Evolutionary conservation across 108 stramenopile genomes (phyloP), one percentile per base, ranked within the genome.

Genomic region (Chaetoceros tenuissimus): DNA sequence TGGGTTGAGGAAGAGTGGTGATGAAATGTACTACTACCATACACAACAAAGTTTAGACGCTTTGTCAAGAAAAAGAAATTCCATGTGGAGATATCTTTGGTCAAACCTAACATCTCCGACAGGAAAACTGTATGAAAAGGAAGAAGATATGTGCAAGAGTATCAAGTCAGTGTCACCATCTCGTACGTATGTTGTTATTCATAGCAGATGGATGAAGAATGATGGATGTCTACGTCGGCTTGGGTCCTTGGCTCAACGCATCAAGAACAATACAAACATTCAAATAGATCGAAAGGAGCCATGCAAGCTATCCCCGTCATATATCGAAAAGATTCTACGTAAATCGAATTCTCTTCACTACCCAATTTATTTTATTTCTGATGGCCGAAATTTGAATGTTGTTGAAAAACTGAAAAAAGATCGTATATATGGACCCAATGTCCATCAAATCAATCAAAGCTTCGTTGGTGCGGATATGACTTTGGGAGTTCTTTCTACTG

Each of bases 1-100:
- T 40, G 8, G 34, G 13, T 40, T 5, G 34, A 40, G 34, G 34
- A 5, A 40, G 34, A 40, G 13, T 40, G 34, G 34, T 5, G 34
- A 40, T 40, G 34, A 40, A 40, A 40, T 40, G 34, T 40, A 40
- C 34, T 40, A 40, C 34, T 40, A 40, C 13, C 34, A 40, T 40
- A 40, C 34, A 13, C 5, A 5, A 40, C 8, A 5, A 5, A 40
- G 13, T 13, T 40, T 40, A 40, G 5, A 5, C 13, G 5, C 34
- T 40, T 5, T 40, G 34, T 10, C 13, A 40, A 5, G 13, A 40
- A 40, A 13, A 13, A 5, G 34, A 5, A 40, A 40, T 13, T 10
- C 13, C 8, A 13, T 13, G 13, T 40, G 5, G 13, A 40, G 34
- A 10, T 40, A 10, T 13, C 13, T 40, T 10, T 40, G 34, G 34